Conservation (phyloP, 306 rosid species). For the Dryas octopetala region DNA sequence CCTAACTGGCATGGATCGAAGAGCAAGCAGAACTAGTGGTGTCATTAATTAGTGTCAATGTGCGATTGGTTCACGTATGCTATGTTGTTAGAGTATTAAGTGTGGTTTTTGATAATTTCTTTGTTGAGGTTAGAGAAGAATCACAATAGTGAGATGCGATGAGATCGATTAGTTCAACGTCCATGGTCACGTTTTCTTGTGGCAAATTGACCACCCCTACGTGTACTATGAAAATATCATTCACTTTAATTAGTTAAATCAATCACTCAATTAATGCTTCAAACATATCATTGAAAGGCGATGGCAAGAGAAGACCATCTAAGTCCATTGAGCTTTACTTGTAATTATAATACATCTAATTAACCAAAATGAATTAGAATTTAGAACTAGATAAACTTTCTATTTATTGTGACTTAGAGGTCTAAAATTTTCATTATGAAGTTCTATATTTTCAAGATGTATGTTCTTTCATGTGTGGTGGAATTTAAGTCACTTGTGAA, state of each 20-base stretch:
- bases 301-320: not conserved
- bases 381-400: too few species aligned
- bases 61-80: not conserved
- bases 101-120: not conserved
- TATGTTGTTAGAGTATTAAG: not conserved
- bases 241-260: conserved; percentile 10
- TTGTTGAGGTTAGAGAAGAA: conserved; percentile 31
- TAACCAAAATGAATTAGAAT: too few species aligned
- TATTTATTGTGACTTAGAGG: too few species aligned
- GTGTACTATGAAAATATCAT: conserved; percentile 35
- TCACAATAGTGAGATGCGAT: conserved; percentile 29
- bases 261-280: not conserved
- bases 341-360: too few species aligned
- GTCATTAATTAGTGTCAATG: not conserved
- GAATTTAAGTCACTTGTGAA: too few species aligned
- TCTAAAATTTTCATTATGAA: too few species aligned
- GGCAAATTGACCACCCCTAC: conserved; percentile 43
- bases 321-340: too few species aligned
- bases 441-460: too few species aligned
- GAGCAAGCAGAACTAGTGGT: not conserved
- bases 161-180: conserved; percentile 36
- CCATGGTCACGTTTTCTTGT: conserved; percentile 47
- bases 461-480: too few species aligned
- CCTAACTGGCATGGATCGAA: not conserved
- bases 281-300: not conserved